Evolutionary conservation across 2,329 filamentous ascomycete genomes (phyloP), one percentile per base, ranked within the genome.

Genomic region (Bipolaris zeicola): DNA sequence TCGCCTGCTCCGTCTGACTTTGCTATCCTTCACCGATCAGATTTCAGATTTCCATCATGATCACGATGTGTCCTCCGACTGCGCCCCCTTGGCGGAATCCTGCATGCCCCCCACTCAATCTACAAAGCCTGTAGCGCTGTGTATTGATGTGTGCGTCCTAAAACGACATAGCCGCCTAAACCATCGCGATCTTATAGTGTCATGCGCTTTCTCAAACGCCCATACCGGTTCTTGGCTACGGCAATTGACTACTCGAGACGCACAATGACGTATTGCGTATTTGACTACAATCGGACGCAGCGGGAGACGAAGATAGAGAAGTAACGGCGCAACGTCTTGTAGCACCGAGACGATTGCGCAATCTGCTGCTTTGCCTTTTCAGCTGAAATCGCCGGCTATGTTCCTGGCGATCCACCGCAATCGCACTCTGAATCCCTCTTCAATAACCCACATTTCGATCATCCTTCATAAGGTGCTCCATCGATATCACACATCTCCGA

Each of bases 101-200:
- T 53, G 54, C 50, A 53, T 51, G 52, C 24, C 54, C 54, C 28
- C 50, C 48, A 53, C 50, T 24, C 44, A 48, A 38, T 43, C 10
- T 38, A 20, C 49, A 31, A 20, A 37, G 22, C 38, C n/a, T 16
- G 16, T 38, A 43, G 44, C 50, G 3, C 39, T 37, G 38, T 16
- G 11, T n/a, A 16, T 18, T 45, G 33, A 38, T 42, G 44, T 50
- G 37, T 50, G 20, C 24, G 34, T 26, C 46, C 44, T n/a, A 37
- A 37, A 45, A 14, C 6, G 47, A 50, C 41, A n/a, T 46, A 39
- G 39, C 31, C 24, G 18, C 38, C 33, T 34, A 11, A 18, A 22
- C 20, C 24, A 37, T 53, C 38, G 38, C 37, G 31, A 44, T 48
- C 31, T 43, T 10, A 31, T 14, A 16, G 20, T 33, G 36, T 48